Percentiles rank a stretch among this genome's conserved stretches.
These are phyloP conservation scores for Antarctomyces pellizariae DNA, from an alignment of 495 filamentous ascomycete species.

Conservation along the genomic window DNA sequence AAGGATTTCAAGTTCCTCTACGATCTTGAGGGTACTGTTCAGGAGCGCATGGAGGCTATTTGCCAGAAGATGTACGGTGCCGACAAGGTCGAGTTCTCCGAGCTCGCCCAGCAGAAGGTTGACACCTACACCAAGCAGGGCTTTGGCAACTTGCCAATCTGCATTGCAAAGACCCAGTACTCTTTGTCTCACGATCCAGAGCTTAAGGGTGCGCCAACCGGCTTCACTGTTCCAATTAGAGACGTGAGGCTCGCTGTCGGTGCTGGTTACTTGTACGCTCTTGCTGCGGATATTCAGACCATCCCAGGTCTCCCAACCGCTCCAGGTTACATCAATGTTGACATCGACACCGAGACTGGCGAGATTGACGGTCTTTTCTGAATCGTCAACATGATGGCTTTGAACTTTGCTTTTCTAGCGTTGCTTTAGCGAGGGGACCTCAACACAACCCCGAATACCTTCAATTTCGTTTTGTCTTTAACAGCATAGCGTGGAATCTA, in stretches of 20 bases:
- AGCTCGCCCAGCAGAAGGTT: constrained; percentile 84
- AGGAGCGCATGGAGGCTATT: constrained; percentile 82
- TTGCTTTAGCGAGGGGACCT: too few relatives aligned
- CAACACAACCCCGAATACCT: too few relatives aligned
- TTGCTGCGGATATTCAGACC: constrained; percentile 94
- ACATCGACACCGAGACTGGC: constrained; percentile 78
- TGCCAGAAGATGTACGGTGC: constrained; percentile 87
- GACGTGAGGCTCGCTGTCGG: constrained; percentile 89
- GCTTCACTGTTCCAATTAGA: constrained; percentile 85
- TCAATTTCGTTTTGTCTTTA: too few relatives aligned
- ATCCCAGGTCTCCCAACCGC: constrained; percentile 91
- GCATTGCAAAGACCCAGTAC: constrained; percentile 96
- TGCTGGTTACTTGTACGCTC: constrained; percentile 67
- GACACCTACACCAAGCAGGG: constrained; percentile 86
- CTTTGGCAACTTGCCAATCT: constrained; percentile 80
- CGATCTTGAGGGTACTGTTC: constrained; percentile 50
- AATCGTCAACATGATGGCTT: too few relatives aligned
- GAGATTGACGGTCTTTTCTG: constrained; percentile 94
- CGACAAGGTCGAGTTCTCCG: constrained; percentile 73
- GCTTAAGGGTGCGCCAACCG: constrained; percentile 88
- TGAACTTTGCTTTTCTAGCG: too few relatives aligned
- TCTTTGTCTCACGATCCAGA: constrained; percentile 82
- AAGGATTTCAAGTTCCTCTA: constrained; percentile 88
- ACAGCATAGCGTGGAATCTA: too few relatives aligned
- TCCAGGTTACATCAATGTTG: constrained; percentile 88